These are phyloP conservation scores for Candida khao-thaluensis DNA, from an alignment of 805 yeast genomes.

Conservation along the genomic window DNA sequence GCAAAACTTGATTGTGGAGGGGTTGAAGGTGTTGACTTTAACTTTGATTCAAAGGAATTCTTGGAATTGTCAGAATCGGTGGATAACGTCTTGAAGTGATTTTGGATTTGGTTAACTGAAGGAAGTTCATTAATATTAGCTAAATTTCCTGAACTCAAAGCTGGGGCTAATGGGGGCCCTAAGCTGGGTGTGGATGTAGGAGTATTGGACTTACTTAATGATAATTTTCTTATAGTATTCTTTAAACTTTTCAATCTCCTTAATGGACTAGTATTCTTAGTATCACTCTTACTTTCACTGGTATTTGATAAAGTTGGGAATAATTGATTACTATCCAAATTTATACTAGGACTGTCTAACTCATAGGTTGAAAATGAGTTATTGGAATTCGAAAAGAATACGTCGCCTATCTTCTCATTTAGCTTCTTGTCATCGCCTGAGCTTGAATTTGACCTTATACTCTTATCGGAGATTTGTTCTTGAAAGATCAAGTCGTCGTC, in stretches of 20 bases:
- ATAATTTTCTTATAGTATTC: conserved; percentile 38
- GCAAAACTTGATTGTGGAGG: conserved; percentile 35
- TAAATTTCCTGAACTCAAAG: neutral
- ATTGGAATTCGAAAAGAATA: conserved; percentile 12
- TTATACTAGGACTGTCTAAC: conserved; percentile 23
- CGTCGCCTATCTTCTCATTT: neutral
- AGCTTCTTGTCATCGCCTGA: conserved; percentile 1
- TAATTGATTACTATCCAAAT: conserved; percentile 20
- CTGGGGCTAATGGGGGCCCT: conserved; percentile 3
- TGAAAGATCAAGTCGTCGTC: conserved; percentile 1
- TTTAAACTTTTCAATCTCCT: conserved; percentile 37
- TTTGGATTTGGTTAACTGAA: conserved; percentile 15
- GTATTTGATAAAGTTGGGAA: conserved; percentile 15
- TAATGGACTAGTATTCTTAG: conserved; percentile 25
- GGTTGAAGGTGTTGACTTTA: conserved; percentile 25
- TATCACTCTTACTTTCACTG: conserved; percentile 1
- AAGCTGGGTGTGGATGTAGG: conserved; percentile 3
- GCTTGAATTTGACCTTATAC: conserved; percentile 3
- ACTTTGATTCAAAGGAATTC: conserved; percentile 13
- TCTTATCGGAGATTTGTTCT: conserved; percentile 1
- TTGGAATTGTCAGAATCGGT: conserved; percentile 15
- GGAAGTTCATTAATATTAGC: conserved; percentile 12
- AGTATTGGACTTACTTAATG: conserved; percentile 19
- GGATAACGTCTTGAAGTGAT: conserved; percentile 14
- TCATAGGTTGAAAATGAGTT: conserved; percentile 22